Conservation (phyloP, 192 early-diverging fungal species). For the Backusella parvicylindrica region DNA sequence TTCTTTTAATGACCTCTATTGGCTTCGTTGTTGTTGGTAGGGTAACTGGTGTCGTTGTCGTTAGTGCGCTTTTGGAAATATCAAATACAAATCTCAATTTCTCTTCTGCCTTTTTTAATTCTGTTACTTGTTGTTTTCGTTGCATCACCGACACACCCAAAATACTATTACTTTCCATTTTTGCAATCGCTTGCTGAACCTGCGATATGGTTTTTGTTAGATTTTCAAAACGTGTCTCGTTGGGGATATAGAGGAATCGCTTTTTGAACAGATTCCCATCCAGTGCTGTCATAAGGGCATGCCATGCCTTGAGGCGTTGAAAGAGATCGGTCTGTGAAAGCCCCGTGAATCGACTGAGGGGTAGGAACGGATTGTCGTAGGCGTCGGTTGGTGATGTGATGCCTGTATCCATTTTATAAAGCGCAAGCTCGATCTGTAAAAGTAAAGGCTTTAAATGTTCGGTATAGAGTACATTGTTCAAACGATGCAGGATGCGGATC, state of each 20-base stretch:
- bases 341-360: not conserved
- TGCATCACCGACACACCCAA: not conserved
- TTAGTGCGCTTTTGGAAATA: not conserved
- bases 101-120: not conserved
- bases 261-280: not conserved
- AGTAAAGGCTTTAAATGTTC: not conserved
- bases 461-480: not conserved
- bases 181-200: not conserved
- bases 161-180: not conserved
- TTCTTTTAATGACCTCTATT: not conserved
- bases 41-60: not conserved
- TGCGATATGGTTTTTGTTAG: not conserved
- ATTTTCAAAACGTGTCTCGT: not conserved
- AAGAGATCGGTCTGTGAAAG: not conserved
- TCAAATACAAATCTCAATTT: not conserved
- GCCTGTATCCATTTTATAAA: not conserved
- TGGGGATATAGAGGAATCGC: not conserved
- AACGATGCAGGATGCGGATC: not conserved
- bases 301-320: not conserved
- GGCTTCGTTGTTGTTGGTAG: not conserved
- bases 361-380: not conserved
- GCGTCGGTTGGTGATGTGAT: not conserved
- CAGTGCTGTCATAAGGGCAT: not conserved
- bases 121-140: not conserved
- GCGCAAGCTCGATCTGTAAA: not conserved